Percentiles rank a stretch among this genome's conserved stretches.
Evolutionary conservation across 208 protist genomes (phyloP).

Genomic region (Trypanosoma vivax): DNA sequence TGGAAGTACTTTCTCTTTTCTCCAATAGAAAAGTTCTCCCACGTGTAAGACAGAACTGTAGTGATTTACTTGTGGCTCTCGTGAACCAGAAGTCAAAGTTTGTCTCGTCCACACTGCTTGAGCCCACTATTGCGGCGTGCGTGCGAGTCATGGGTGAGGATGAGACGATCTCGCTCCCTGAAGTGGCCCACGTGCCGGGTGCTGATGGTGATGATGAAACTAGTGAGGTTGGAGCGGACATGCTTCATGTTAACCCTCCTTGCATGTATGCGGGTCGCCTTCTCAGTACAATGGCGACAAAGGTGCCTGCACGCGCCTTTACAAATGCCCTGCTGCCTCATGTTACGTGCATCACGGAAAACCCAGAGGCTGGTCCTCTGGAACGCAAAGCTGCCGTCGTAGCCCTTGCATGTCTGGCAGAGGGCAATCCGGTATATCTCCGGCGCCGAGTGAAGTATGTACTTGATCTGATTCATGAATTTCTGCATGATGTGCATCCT

Average conservation of each 20-base stretch:
- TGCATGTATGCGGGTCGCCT: constrained; percentile 67
- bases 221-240: constrained; percentile 35
- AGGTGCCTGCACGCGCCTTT: constrained; percentile 47
- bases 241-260: constrained; percentile 53
- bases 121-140: constrained; percentile 47
- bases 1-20: constrained; percentile 32
- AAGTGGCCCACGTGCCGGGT: constrained; percentile 24
- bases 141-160: constrained; percentile 72
- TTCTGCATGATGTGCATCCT: constrained; percentile 43
- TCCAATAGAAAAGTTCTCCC: constrained; percentile 22
- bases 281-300: constrained; percentile 48
- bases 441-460: constrained; percentile 68
- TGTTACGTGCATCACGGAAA: constrained; percentile 39
- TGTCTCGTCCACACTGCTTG: constrained; percentile 44
- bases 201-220: constrained; percentile 18
- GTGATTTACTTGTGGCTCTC: constrained; percentile 40
- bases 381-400: constrained; percentile 72
- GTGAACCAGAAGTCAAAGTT: constrained; percentile 57
- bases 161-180: constrained; percentile 52
- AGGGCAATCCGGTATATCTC: constrained; percentile 60
- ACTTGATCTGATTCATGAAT: constrained; percentile 40
- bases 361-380: constrained; percentile 21
- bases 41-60: constrained; percentile 47
- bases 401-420: constrained; percentile 57
- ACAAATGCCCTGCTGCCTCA: constrained; percentile 53